A percentile compares a stretch with the other conserved stretches of the same genome.
phyloP scores from a whole-genome alignment of 169 alveolate genomes.

The Eimeria zaria region DNA sequence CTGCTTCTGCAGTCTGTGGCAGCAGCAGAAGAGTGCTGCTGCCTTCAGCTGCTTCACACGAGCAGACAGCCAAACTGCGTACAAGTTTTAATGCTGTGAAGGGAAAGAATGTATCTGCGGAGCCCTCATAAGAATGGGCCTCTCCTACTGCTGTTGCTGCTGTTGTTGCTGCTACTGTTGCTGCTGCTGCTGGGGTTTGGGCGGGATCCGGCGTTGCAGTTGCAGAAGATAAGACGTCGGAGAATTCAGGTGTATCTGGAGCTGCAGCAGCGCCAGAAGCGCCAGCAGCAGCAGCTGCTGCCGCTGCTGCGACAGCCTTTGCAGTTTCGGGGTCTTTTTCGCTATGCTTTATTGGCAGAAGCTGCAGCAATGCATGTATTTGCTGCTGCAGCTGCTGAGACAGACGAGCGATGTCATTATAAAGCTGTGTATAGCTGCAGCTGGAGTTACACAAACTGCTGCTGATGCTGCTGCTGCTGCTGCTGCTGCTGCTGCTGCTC shows the following conservation, averaged over 20 bases:
- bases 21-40: slow-evolving; percentile 38
- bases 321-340: slow-evolving; percentile 27
- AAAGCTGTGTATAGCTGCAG: slow-evolving; percentile 10
- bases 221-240: neutral
- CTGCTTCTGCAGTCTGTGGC: slow-evolving; percentile 9
- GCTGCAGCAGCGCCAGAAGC: neutral
- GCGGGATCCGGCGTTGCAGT: neutral
- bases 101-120: no score
- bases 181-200: neutral
- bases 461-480: slow-evolving; percentile 35
- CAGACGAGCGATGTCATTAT: slow-evolving; percentile 13
- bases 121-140: no score
- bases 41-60: slow-evolving; percentile 72
- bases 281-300: slow-evolving; percentile 30
- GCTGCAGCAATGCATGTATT: slow-evolving; percentile 17
- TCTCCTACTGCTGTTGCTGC: slow-evolving; percentile 4
- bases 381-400: slow-evolving; percentile 66
- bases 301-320: slow-evolving; percentile 39
- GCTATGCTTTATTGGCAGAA: neutral
- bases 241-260: neutral
- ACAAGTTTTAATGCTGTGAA: neutral
- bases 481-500: slow-evolving; percentile 37
- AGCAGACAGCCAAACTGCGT: slow-evolving; percentile 1
- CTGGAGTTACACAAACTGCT: neutral
- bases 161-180: slow-evolving; percentile 21